phyloP scores from a whole-genome alignment of 331 rosid species.

The Rhamnella rubrinervis region DNA sequence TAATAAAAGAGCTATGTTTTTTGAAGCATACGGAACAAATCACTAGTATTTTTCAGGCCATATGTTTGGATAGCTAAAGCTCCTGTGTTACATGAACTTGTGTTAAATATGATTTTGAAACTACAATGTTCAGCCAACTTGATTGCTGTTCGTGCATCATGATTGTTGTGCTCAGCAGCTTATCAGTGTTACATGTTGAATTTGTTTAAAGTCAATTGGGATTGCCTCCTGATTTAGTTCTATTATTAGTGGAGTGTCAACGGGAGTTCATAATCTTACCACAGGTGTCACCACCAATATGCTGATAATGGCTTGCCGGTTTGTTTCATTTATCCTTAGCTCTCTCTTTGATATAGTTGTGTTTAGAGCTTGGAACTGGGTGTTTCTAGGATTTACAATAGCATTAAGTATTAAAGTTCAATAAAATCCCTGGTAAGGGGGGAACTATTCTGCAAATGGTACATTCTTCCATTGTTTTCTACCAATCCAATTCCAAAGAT shows the following conservation, averaged over 20 bases:
- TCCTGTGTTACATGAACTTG: neutral
- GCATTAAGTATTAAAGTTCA: slow-evolving; percentile 27
- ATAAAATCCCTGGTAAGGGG: slow-evolving; percentile 68
- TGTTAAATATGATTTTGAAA: slow-evolving; percentile 1
- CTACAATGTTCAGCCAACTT: slow-evolving; percentile 19
- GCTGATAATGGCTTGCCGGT: slow-evolving; percentile 30
- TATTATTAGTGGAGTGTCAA: slow-evolving; percentile 29
- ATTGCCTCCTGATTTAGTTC: slow-evolving; percentile 22
- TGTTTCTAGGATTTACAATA: slow-evolving; percentile 40
- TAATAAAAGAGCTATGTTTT: neutral
- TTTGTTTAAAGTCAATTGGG: slow-evolving; percentile 25
- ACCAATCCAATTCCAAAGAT: slow-evolving; percentile 49
- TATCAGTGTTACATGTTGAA: slow-evolving; percentile 6
- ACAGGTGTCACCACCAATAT: slow-evolving; percentile 40
- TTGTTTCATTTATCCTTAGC: slow-evolving; percentile 32
- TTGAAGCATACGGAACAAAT: neutral
- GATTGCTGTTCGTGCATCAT: slow-evolving; percentile 9
- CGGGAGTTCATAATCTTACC: slow-evolving; percentile 30
- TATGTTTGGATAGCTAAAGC: neutral
- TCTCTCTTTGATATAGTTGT: slow-evolving; percentile 33
- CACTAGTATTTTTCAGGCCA: neutral
- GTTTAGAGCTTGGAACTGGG: slow-evolving; percentile 39
- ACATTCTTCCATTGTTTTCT: slow-evolving; percentile 34
- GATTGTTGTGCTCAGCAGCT: neutral
- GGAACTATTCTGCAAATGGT: slow-evolving; percentile 42